Percentiles rank a stretch among this genome's conserved stretches.
Conservation (phyloP, 257 asterid species). For the Datura wrightii region DNA sequence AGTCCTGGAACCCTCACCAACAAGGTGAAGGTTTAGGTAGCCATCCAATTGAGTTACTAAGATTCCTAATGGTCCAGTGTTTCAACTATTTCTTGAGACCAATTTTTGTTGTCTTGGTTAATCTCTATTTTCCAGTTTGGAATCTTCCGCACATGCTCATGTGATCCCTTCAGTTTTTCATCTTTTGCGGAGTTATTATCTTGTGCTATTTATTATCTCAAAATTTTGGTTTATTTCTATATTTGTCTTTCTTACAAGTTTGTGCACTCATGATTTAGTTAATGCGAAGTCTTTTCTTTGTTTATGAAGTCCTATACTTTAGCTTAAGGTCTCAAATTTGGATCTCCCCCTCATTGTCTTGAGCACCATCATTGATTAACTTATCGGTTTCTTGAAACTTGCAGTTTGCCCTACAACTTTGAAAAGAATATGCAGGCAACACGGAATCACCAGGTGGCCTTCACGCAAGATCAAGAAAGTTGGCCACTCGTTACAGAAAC, state of each 20-base stretch:
- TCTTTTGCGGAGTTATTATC: not conserved
- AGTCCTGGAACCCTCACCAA: not conserved
- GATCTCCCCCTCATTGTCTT: not conserved
- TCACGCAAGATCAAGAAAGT: slow-evolving; percentile 90
- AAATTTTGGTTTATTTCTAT: not conserved
- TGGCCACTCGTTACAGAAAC: slow-evolving; percentile 77
- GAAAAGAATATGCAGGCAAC: slow-evolving; percentile 90
- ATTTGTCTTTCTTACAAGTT: slow-evolving; percentile 2
- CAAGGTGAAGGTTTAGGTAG: no score
- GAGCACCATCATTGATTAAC: not conserved
- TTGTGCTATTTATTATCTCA: not conserved
- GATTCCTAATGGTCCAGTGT: no score
- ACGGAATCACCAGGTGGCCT: slow-evolving; percentile 87
- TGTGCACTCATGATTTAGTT: not conserved
- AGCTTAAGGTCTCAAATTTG: not conserved
- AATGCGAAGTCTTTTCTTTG: not conserved
- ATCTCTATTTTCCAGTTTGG: slow-evolving; percentile 11
- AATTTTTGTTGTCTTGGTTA: not conserved
- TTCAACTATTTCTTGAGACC: not conserved
- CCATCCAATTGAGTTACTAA: no score
- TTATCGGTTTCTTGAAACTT: slow-evolving; percentile 29
- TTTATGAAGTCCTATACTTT: not conserved
- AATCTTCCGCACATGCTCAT: not conserved
- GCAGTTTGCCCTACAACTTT: slow-evolving; percentile 91
- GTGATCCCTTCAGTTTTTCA: not conserved